Evolutionary conservation across 495 filamentous ascomycete genomes (phyloP).

Genomic region (Neurospora sp.): DNA sequence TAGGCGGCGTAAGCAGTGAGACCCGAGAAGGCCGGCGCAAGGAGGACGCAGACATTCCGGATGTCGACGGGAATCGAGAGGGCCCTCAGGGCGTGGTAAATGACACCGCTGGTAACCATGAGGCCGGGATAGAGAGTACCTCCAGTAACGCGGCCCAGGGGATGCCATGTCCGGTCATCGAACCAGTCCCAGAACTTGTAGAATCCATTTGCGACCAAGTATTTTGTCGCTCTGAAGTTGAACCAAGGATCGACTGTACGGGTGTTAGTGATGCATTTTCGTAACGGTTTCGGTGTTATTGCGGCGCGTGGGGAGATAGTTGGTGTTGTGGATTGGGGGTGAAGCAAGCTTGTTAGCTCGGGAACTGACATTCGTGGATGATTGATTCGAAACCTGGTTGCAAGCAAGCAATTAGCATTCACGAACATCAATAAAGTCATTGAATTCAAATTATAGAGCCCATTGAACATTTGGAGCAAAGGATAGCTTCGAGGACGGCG

Average conservation of each 20-base stretch:
- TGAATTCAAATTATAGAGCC: neutral
- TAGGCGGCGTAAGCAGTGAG: constrained; percentile 91
- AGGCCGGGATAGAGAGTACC: constrained; percentile 97
- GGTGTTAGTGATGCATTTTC: constrained; percentile 16
- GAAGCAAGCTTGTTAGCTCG: neutral
- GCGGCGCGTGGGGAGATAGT: neutral
- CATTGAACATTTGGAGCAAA: neutral
- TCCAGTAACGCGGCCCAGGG: constrained; percentile 94
- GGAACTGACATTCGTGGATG: constrained; percentile 90
- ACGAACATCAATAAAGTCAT: neutral
- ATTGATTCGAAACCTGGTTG: constrained; percentile 89
- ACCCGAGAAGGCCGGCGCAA: constrained; percentile 92
- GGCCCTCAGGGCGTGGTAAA: constrained; percentile 89
- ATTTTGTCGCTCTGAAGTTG: constrained; percentile 98
- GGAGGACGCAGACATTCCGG: constrained; percentile 94
- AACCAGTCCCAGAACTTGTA: constrained; percentile 99
- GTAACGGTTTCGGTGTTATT: neutral
- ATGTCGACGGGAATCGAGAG: constrained; percentile 95
- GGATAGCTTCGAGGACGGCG: neutral
- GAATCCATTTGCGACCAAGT: constrained; percentile 91
- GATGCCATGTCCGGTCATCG: constrained; percentile 99
- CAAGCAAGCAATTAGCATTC: constrained; percentile 25
- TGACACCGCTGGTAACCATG: constrained; percentile 97
- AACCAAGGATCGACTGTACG: constrained; percentile 97
- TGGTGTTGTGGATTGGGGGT: neutral